These are phyloP conservation scores for Fistulinella prunicolor DNA, from an alignment of 768 basidiomycete genomes.

Conservation along the genomic window DNA sequence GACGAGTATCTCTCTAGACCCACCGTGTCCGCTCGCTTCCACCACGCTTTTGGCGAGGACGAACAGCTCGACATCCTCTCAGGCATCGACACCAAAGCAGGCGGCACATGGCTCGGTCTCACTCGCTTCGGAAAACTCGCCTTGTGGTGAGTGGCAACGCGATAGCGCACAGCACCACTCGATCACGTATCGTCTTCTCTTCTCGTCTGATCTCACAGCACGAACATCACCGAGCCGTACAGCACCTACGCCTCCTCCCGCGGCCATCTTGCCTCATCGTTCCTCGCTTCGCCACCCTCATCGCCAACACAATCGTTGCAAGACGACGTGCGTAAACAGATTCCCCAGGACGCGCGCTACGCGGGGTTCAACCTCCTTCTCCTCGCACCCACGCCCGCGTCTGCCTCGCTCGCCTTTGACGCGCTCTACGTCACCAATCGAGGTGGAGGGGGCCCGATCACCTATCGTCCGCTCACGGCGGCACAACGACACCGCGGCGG, in stretches of 20 bases:
- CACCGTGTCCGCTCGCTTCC: conserved; percentile 63
- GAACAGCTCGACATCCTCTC: conserved; percentile 51
- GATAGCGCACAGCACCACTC: background rate
- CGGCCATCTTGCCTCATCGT: conserved; percentile 65
- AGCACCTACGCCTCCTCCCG: conserved; percentile 54
- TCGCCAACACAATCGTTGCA: conserved; percentile 48
- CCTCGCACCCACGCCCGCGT: conserved; percentile 40
- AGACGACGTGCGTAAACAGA: conserved; percentile 46
- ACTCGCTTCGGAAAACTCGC: conserved; percentile 63
- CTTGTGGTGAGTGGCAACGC: conserved; percentile 71
- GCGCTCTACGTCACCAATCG: conserved; percentile 63
- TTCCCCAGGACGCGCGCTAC: conserved; percentile 49
- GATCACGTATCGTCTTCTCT: background rate
- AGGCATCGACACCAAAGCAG: conserved; percentile 68
- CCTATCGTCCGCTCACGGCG: conserved; percentile 48
- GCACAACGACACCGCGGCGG: conserved; percentile 53
- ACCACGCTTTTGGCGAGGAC: conserved; percentile 57
- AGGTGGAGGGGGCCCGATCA: conserved; percentile 63
- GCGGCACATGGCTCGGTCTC: conserved; percentile 84
- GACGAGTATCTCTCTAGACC: conserved; percentile 73
- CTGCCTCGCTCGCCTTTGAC: conserved; percentile 42
- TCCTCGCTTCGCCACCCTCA: conserved; percentile 54
- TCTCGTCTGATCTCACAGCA: conserved; percentile 43
- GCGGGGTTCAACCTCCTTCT: conserved; percentile 84
- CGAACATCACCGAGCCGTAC: conserved; percentile 78